These are phyloP conservation scores for Pseudozyma thailandica DNA, from an alignment of 1,284 basidiomycete genomes.

Conservation along the genomic window DNA sequence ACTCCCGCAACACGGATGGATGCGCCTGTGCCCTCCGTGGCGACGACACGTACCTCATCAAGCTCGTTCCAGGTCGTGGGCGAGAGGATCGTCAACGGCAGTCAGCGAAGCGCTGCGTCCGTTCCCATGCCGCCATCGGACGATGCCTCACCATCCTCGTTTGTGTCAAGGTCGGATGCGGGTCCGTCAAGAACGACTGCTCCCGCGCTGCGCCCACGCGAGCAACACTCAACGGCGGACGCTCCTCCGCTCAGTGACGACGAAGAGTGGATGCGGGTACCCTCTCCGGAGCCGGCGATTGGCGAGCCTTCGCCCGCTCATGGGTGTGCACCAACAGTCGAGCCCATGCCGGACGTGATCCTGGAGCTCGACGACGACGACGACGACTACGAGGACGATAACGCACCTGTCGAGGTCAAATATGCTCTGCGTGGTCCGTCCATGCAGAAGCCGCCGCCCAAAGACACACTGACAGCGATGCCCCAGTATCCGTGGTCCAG, in stretches of 20 bases:
- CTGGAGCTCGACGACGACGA: background rate
- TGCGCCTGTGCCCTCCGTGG: background rate
- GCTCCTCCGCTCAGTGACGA: conserved; percentile 1
- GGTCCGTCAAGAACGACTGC: background rate
- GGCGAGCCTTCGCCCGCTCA: too few relatives aligned
- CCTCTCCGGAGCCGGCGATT: background rate
- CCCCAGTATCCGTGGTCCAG: conserved; percentile 70
- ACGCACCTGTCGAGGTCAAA: conserved; percentile 22
- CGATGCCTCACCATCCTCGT: background rate
- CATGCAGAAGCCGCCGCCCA: conserved; percentile 16
- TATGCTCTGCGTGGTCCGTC: conserved; percentile 33
- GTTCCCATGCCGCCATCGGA: background rate
- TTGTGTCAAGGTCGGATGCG: background rate
- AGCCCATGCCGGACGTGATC: background rate
- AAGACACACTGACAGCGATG: conserved; percentile 3
- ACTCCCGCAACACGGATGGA: background rate
- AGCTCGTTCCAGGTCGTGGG: conserved; percentile 38
- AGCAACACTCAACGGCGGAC: background rate
- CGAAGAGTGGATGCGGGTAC: background rate
- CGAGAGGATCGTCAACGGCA: conserved; percentile 10
- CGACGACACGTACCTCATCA: conserved; percentile 7
- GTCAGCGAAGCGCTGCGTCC: background rate
- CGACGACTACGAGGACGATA: conserved; percentile 8
- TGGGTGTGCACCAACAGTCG: background rate
- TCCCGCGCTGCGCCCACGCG: background rate